Percentiles rank a stretch among this genome's conserved stretches.
These are phyloP conservation scores for Scenedesmus sp. DNA, from an alignment of 163 green algal species.

Conservation along the genomic window DNA sequence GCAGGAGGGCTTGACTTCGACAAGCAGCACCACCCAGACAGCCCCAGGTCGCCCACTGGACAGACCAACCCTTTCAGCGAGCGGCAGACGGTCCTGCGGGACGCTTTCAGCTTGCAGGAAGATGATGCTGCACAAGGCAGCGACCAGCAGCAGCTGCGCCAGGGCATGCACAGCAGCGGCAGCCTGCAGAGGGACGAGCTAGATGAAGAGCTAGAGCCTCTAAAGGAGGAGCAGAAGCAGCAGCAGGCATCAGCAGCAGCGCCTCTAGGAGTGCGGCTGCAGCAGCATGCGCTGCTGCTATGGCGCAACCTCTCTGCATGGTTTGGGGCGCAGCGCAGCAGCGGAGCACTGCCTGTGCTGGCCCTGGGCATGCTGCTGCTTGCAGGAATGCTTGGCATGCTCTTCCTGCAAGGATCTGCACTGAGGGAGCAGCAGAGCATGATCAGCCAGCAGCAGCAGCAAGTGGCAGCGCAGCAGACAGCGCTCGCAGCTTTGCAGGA, in stretches of 20 bases:
- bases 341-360: not conserved
- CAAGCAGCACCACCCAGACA: not conserved
- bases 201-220: not conserved
- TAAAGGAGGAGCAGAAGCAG: not conserved
- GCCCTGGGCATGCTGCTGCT: not conserved
- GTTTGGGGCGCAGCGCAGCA: not conserved
- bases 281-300: not conserved
- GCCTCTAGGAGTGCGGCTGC: not conserved
- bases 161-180: slow-evolving; percentile 1
- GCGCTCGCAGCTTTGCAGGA: slow-evolving; percentile 6
- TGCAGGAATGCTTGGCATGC: not conserved
- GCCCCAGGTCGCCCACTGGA: not conserved
- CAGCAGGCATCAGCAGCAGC: not conserved
- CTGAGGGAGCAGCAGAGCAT: not conserved
- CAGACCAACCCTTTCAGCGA: slow-evolving; percentile 3
- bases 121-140: not conserved
- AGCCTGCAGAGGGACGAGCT: not conserved
- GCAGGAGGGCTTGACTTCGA: slow-evolving; percentile 8
- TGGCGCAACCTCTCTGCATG: not conserved
- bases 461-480: slow-evolving; percentile 2
- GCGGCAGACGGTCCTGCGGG: not conserved
- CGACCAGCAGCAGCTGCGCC: not conserved
- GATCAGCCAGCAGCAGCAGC: slow-evolving; percentile 12
- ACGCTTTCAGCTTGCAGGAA: not conserved
- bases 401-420: not conserved